Evolutionary conservation across 148 eudicot genomes (phyloP), one percentile per base, ranked within the genome.

Genomic region (Silene uniflora): DNA sequence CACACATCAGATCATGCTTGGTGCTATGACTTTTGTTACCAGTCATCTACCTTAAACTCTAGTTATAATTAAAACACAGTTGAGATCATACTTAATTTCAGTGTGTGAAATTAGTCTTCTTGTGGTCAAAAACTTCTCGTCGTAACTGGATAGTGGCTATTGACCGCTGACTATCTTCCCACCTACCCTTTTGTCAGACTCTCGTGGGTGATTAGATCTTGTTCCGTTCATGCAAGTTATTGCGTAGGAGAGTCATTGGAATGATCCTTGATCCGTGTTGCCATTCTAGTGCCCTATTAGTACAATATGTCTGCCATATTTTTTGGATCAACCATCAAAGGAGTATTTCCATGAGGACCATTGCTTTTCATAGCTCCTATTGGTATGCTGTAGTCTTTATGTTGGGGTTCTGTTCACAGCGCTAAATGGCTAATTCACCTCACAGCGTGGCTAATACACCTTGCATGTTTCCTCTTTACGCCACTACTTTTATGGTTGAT

Each of bases 161-260:
- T 61, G 27, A 61, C 25, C 42, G 7, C 24, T 25, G 27, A 63
- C 42, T 11, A 27, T 63, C 67, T 25, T 21, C 63, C 22, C 24
- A 21, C 9, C 24, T 60, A 21, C 23, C 63, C 63, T 63, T 63
- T 24, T 63, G 67, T 63, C 67, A 25, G 67, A 63, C 67, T 25
- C 67, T 63, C 7, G 35, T 63, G 67, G 0, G 39, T 63, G 67
- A 63, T 66, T 49, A 49, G 6, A 10, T 63, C n/a, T 7, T 32
- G 46, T 32, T 32, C 23, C 23, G 22, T 66, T 66, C 49, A 32
- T 17, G 47, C 39, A 17, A 66, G 19, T 66, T 32, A 66, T 10
- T 32, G 47, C 32, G 18, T 66, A 32, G 22, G 39, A 27, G 35
- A 25, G 39, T 27, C 23, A 19, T 63, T 4, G 23, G 70, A 32